Evolutionary conservation across 345 rosid genomes (phyloP).

Genomic region (Syzygium grande): DNA sequence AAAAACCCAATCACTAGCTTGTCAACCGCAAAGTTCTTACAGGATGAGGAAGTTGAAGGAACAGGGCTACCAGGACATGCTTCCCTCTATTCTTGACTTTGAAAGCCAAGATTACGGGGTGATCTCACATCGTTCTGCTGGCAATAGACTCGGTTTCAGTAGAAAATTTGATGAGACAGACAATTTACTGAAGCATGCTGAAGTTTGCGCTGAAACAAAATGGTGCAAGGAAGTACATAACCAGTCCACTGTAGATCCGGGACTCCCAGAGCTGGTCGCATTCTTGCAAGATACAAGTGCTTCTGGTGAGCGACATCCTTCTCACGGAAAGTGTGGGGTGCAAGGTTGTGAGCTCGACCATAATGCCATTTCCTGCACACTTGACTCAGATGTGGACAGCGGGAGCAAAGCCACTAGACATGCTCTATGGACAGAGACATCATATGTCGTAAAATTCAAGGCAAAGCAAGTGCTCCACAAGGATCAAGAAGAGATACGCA

Average conservation of each 20-base stretch:
- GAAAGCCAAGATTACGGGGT: background rate
- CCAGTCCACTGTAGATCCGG: background rate
- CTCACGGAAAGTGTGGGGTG: background rate
- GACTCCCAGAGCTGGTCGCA: conserved; percentile 19
- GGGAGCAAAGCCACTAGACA: background rate
- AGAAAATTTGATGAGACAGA: conserved; percentile 6
- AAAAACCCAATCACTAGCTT: background rate
- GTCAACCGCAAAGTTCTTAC: background rate
- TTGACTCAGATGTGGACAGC: conserved; percentile 1
- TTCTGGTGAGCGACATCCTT: conserved; percentile 4
- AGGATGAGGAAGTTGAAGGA: background rate
- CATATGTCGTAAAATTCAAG: background rate
- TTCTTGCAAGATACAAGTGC: conserved; percentile 15
- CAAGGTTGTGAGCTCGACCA: background rate
- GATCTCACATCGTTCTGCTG: background rate
- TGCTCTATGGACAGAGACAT: background rate
- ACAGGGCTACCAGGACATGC: background rate
- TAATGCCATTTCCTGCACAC: background rate
- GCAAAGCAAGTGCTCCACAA: background rate
- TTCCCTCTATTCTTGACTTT: background rate
- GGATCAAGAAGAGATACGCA: background rate
- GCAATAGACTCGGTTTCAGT: background rate
- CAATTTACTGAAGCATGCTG: background rate
- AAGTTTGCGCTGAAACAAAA: background rate
- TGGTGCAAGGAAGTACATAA: background rate